Evolutionary conservation across 2,329 filamentous ascomycete species (phyloP).

Genomic region (Aureobasidium subglaciale): DNA sequence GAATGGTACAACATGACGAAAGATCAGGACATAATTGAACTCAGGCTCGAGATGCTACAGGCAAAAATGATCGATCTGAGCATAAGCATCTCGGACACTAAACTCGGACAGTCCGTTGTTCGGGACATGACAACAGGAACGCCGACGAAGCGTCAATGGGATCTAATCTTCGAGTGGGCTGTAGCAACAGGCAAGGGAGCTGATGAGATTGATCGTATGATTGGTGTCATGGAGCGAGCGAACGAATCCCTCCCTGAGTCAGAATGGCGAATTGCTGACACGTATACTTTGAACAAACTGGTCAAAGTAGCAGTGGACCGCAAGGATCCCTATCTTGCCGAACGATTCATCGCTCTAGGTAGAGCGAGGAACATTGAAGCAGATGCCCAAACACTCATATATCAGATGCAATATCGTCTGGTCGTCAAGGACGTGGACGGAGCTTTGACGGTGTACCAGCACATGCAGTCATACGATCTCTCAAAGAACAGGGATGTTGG

Average conservation of each 20-base stretch:
- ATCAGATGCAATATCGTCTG: constrained; percentile 72
- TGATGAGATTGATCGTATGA: constrained; percentile 66
- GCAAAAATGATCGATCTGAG: constrained; percentile 17
- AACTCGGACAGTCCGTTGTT: constrained; percentile 58
- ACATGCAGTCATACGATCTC: constrained; percentile 51
- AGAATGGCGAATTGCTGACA: constrained; percentile 36
- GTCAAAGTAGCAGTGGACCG: constrained; percentile 65
- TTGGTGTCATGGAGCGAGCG: constrained; percentile 52
- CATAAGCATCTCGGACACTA: constrained; percentile 44
- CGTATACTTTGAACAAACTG: constrained; percentile 67
- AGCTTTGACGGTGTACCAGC: constrained; percentile 58
- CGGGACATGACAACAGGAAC: constrained; percentile 27
- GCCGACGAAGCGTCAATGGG: constrained; percentile 46
- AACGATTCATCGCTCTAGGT: constrained; percentile 64
- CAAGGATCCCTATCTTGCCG: constrained; percentile 63
- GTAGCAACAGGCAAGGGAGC: constrained; percentile 64
- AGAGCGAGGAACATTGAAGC: constrained; percentile 58
- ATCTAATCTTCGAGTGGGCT: constrained; percentile 69
- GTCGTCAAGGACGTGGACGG: constrained; percentile 64
- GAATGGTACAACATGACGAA: constrained; percentile 57
- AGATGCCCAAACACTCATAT: constrained; percentile 62
- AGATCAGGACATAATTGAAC: constrained; percentile 31
- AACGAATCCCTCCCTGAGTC: constrained; percentile 40
- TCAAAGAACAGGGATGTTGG: constrained; percentile 53
- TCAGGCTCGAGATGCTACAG: background rate